Base-by-base conservation (phyloP, 176 grass and related monocot species). In the Chloris gayana region DNA sequence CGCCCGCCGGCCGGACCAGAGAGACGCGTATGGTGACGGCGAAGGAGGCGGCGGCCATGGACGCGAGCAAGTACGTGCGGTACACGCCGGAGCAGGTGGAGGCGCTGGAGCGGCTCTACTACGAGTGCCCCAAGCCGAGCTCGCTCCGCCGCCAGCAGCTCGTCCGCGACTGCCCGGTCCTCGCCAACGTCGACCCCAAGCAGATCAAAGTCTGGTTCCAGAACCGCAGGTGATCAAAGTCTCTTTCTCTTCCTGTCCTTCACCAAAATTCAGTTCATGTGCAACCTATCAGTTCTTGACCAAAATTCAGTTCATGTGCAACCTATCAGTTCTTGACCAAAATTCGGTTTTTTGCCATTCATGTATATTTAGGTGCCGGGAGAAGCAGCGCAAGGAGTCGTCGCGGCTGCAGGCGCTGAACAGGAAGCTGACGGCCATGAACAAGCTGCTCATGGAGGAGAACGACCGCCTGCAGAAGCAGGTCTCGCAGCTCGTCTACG, bases 131-230 rank as follows among this genome's bases (percentile, higher is more conserved):
- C 2, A 94, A 94, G 81, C 92, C 89, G 39, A 94, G 89, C 73
- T 94, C 92, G 58, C 75, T 91, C 69, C 76, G 89, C 24, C 86
- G 92, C 46, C 92, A 94, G 86, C 92, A 94, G 81, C 92, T 94
- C 47, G 87, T 91, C 39, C 64, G 89, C 47, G 92, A 94, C 70
- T 94, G 89, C 78, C 84, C 89, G 64, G 76, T 85, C 49, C 89
- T 94, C 24, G 80, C 84, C 78, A 87, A 65, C 78, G 85, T 94
- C 63, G 92, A 94, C 64, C 89, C 92, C 29, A 94, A 91, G 81
- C 92, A 94, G 87, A 94, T 94, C 70, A 94, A 94, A 88, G 89
- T 94, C 72, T 94, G 92, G 92, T 94, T 94, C 76, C 89, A 94
- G 89, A 94, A 94, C 70, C 85, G 92, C 34, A 82, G 92, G 88